Base-by-base conservation (phyloP, 768 basidiomycete species). In the Lentinula sp. region DNA sequence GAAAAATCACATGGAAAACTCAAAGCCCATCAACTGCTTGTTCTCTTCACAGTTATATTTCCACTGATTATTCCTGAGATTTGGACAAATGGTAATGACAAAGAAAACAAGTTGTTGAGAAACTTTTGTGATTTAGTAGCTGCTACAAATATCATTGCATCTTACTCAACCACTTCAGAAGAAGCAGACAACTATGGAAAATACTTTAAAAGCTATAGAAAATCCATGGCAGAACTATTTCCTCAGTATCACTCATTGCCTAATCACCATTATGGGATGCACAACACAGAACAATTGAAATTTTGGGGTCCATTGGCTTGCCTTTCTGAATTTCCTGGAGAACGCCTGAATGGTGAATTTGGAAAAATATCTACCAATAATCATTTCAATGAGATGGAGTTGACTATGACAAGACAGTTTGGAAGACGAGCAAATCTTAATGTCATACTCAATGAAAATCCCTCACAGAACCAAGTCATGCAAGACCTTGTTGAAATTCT, bases 1-100 rank as follows among this genome's bases (percentile, higher is more conserved):
- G 68, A 35, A 61, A 67, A 43, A 34, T 43, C 4, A 53, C 66
- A 67, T 50, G 68, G 65, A 58, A 67, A 67, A 56, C 56, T 69
- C 18, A 67, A 67, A 54, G 66, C 66, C 13, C 64, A 63, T 32
- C 60, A 67, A 55, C 57, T 50, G 50, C 54, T 63, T 40, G 62
- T 58, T 54, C 37, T 65, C 18, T 62, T 65, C 21, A 49, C 64
- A 3, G 58, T 50, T 18, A 63, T 65, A 9, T 39, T 65, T 23
- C 60, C 65, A 15, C 58, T 65, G 18, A 59, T 66, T 51, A 43
- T 66, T 6, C 63, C 65, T 6, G 61, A 62, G 23, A 37, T 61
- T 15, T 53, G 62, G 51, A 34, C 40, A 16, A 56, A 62, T 23
- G 62, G 63, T 40, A 45, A 49, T 35, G 53, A 32, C 18, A 39